phyloP scores from a whole-genome alignment of 2,329 filamentous ascomycete genomes.

The Penicillium sp. region DNA sequence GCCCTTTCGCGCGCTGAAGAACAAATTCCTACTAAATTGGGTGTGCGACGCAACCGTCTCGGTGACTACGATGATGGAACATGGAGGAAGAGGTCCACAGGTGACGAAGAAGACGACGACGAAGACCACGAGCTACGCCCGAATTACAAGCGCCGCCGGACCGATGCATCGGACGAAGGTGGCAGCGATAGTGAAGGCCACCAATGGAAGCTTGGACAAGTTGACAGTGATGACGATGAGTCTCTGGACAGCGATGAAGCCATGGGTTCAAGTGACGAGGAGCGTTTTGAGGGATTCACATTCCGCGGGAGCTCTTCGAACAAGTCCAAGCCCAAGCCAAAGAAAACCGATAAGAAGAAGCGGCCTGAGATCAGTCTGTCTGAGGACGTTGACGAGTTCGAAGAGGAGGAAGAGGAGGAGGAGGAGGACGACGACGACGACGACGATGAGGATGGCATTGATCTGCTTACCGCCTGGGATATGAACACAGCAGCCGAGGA shows the following conservation, averaged over 20 bases:
- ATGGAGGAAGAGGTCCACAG: constrained; percentile 42
- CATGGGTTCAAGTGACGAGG: constrained; percentile 85
- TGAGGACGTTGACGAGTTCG: constrained; percentile 54
- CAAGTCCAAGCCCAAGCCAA: constrained; percentile 42
- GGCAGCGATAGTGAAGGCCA: constrained; percentile 86
- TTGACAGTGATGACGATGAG: constrained; percentile 68
- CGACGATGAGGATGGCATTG: constrained; percentile 65
- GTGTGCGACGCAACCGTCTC: constrained; percentile 61
- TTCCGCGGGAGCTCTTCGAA: constrained; percentile 63
- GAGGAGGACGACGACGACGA: constrained; percentile 63
- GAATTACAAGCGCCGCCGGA: constrained; percentile 51
- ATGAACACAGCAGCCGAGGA: constrained; percentile 51
- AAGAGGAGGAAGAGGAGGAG: constrained; percentile 50
- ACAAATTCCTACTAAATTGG: constrained; percentile 56
- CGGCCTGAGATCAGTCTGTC: constrained; percentile 52
- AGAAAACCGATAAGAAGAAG: constrained; percentile 30
- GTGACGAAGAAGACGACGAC: constrained; percentile 49
- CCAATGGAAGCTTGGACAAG: constrained; percentile 77
- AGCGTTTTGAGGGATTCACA: constrained; percentile 76
- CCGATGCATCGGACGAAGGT: constrained; percentile 56
- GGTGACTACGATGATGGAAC: constrained; percentile 59
- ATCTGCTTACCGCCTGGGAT: constrained; percentile 65
- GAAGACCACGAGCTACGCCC: constrained; percentile 31
- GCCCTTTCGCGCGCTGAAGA: constrained; percentile 68
- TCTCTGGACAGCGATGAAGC: constrained; percentile 78